Conservation (phyloP, 2,329 filamentous ascomycete species). For the Colletotrichum sp. region DNA sequence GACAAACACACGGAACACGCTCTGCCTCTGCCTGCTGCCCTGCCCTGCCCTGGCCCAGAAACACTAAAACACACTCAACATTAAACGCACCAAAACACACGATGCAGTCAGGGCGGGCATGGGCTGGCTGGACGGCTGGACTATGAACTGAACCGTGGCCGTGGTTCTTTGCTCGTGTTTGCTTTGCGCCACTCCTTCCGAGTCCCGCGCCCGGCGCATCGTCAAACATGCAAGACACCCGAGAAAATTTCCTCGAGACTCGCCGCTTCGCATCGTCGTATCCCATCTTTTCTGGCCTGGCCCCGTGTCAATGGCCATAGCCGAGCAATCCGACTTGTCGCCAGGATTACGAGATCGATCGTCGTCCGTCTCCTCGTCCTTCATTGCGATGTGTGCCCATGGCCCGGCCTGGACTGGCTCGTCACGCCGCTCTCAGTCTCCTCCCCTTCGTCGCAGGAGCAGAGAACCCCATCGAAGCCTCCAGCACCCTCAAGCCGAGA, state of each 20-base stretch:
- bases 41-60: neutral
- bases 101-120: neutral
- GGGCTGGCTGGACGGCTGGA: neutral
- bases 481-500: neutral
- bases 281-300: neutral
- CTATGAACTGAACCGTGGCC: neutral
- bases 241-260: neutral
- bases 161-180: neutral
- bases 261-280: neutral
- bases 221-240: neutral
- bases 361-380: neutral
- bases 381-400: neutral
- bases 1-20: neutral
- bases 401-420: constrained; percentile 3
- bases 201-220: neutral
- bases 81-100: neutral
- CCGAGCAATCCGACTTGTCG: neutral
- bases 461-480: neutral
- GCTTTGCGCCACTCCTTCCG: neutral
- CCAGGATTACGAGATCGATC: neutral
- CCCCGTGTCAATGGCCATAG: neutral
- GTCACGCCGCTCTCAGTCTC: neutral
- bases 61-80: neutral
- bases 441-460: neutral
- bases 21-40: neutral